phyloP scores from a whole-genome alignment of 1,284 basidiomycete species.

The Bondarzewia mesenterica region DNA sequence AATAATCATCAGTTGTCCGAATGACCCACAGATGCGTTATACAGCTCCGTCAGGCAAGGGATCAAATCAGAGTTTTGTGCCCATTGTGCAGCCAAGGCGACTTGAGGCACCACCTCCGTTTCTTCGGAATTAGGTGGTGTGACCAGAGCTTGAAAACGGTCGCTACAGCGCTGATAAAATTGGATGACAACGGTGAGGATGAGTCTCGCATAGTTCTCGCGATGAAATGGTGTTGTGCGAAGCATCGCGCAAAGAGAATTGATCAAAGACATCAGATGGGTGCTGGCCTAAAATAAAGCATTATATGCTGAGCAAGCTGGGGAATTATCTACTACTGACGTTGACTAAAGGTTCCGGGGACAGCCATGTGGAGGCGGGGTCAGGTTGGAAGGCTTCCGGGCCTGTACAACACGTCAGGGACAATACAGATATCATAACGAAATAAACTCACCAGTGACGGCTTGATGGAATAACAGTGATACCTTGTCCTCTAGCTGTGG shows the following conservation, averaged over 20 bases:
- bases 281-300: slow-evolving; percentile 50
- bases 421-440: slow-evolving; percentile 1
- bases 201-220: slow-evolving; percentile 89
- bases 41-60: slow-evolving; percentile 59
- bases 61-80: slow-evolving; percentile 78
- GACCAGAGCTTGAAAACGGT: slow-evolving; percentile 76
- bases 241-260: slow-evolving; percentile 93
- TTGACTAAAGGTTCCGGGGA: slow-evolving; percentile 74
- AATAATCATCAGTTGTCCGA: slow-evolving; percentile 14
- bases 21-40: slow-evolving; percentile 28
- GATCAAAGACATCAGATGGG: slow-evolving; percentile 83
- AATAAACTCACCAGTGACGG: slow-evolving; percentile 56
- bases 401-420: slow-evolving; percentile 30
- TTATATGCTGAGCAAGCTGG: neutral
- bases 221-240: slow-evolving; percentile 89
- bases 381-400: slow-evolving; percentile 79
- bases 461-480: slow-evolving; percentile 78
- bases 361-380: slow-evolving; percentile 53
- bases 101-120: slow-evolving; percentile 31
- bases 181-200: slow-evolving; percentile 95
- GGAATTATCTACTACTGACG: slow-evolving; percentile 30
- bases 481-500: slow-evolving; percentile 96
- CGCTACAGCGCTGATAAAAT: slow-evolving; percentile 91
- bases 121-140: slow-evolving; percentile 31
- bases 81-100: slow-evolving; percentile 77